Conservation (phyloP, 2,329 filamentous ascomycete genomes). For the Furcasterigmium furcatum region DNA sequence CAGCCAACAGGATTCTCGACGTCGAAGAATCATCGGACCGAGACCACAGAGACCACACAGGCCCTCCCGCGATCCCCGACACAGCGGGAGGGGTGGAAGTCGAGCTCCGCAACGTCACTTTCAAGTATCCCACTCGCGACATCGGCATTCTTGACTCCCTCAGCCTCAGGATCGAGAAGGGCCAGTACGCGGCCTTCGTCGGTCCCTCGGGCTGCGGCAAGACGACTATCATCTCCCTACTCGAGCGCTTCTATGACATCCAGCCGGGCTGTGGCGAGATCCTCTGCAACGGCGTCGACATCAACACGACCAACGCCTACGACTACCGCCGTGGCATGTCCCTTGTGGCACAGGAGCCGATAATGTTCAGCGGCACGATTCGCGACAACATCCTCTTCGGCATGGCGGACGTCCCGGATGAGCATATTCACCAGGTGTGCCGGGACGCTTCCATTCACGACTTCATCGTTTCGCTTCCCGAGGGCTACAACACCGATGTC, state of each 20-base stretch:
- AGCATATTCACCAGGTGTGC: slow-evolving; percentile 21
- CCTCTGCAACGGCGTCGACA: slow-evolving; percentile 29
- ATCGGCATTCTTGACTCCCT: slow-evolving; percentile 16
- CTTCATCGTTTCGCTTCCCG: slow-evolving; percentile 46
- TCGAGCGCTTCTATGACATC: slow-evolving; percentile 53
- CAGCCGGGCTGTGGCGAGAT: slow-evolving; percentile 33
- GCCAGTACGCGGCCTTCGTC: slow-evolving; percentile 41
- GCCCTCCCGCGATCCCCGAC: slow-evolving; percentile 5
- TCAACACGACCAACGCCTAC: slow-evolving; percentile 32
- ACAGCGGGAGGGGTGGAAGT: slow-evolving; percentile 10
- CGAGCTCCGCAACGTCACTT: slow-evolving; percentile 15
- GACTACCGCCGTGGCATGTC: slow-evolving; percentile 39
- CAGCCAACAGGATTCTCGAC: slow-evolving; percentile 4
- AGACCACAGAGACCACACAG: not conserved
- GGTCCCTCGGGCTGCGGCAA: slow-evolving; percentile 46
- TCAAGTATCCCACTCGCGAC: slow-evolving; percentile 17
- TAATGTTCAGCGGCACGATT: slow-evolving; percentile 45
- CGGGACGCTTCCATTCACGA: slow-evolving; percentile 52
- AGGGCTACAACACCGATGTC: slow-evolving; percentile 44
- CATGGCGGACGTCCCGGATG: slow-evolving; percentile 24
- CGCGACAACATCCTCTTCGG: slow-evolving; percentile 42
- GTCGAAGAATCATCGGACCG: slow-evolving; percentile 1
- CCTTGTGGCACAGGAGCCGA: slow-evolving; percentile 49
- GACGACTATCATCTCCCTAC: slow-evolving; percentile 48
- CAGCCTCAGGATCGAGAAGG: slow-evolving; percentile 24